Evolutionary conservation across 306 rosid species (phyloP).

Genomic region (Fagus sylvatica): DNA sequence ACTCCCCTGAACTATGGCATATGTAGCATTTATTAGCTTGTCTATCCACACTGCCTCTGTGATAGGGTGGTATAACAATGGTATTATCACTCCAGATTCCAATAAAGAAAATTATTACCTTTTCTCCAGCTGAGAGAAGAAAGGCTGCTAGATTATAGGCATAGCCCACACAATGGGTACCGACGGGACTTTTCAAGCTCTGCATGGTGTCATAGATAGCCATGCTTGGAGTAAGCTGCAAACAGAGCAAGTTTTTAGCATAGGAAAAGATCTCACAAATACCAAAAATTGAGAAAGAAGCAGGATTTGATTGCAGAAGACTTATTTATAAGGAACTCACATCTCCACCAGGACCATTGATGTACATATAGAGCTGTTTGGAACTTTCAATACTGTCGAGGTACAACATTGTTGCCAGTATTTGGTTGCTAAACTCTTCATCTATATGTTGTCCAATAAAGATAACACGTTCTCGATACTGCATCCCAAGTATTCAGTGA

Average conservation of each 20-base stretch:
- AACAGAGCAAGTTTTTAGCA: conserved; percentile 28
- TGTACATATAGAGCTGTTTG: conserved; percentile 69
- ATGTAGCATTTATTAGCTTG: not conserved
- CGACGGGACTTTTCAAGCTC: conserved; percentile 80
- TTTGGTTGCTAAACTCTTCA: conserved; percentile 91
- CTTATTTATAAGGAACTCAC: conserved; percentile 49
- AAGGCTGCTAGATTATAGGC: conserved; percentile 80
- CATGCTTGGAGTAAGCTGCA: conserved; percentile 93
- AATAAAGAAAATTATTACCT: conserved; percentile 47
- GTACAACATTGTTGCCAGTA: conserved; percentile 88
- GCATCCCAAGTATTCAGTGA: conserved; percentile 37
- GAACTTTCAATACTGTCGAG: conserved; percentile 75
- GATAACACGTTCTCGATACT: conserved; percentile 93
- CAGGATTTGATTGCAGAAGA: conserved; percentile 19
- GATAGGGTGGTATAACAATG: not conserved
- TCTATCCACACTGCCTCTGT: not conserved
- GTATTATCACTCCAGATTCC: not conserved
- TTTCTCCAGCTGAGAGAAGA: conserved; percentile 90
- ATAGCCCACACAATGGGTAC: conserved; percentile 83
- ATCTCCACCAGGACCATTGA: conserved; percentile 97
- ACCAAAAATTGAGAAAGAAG: conserved; percentile 23
- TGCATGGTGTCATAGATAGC: conserved; percentile 92
- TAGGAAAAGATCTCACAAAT: conserved; percentile 13
- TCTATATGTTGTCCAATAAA: conserved; percentile 78
- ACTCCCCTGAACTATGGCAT: not conserved